Base-by-base conservation (phyloP, 1,284 basidiomycete species). In the Ustilago xerochloae region DNA sequence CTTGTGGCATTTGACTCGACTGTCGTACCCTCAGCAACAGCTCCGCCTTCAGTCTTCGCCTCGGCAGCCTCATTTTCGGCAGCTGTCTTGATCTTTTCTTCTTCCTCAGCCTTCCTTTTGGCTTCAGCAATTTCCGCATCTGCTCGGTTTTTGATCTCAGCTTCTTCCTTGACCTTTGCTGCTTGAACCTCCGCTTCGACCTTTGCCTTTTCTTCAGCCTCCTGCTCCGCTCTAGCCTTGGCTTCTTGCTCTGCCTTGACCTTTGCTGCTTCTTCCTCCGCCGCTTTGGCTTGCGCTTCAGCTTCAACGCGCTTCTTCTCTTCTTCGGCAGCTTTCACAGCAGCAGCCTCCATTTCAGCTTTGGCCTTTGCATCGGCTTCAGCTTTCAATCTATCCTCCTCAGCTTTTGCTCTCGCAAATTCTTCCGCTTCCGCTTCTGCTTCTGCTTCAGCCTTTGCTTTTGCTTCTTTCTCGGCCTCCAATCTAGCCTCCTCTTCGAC, bases 361-460 rank as follows among this genome's bases (percentile, higher is more conserved):
- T 52, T 29, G 6, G 36, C 50, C 26, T 41, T 24, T 26, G 22
- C 20, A 5, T 26, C 32, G 16, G 41, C 47, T 45, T 22, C 36
- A 6, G 32, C 35, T 26, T 47, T 8, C 15, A 24, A 35, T 41
- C 33, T 35, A n/a, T 28, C 22, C 15, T 29, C 22, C 39, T 36
- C 26, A 22, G 52, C 52, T 49, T 55, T 35, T 2, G 28, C 38
- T 54, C 33, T 46, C 24, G 53, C 52, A 24, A 29, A 16, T 39
- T 39, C 58, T 12, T 43, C 30, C 18, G 36, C 51, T 35, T 61
- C 43, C 8, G 41, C 64, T 28, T 56, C 20, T 18, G 43, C 58
- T 46, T 58, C 15, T 33, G 20, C 50, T 41, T 63, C 32, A 1
- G 59, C 54, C 16, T 57, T 28, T 4, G 16, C 51, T 35, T 29